These are phyloP conservation scores for Leptographium flavum DNA, from an alignment of 2,329 filamentous ascomycete genomes.

Conservation along the genomic window DNA sequence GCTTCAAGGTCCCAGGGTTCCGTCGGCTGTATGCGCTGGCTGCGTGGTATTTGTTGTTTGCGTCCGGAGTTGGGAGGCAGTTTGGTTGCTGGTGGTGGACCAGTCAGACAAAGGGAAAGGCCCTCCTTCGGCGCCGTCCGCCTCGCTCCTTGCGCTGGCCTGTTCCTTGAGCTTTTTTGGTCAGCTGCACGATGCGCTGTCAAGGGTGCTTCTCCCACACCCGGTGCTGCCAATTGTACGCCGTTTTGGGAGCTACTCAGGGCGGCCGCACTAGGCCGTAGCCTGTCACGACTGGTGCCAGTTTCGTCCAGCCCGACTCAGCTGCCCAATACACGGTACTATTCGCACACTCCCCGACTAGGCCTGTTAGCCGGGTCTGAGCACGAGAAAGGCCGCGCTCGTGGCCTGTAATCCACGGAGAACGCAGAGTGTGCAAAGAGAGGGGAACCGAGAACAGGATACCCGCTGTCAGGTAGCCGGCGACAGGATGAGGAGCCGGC, in stretches of 20 bases:
- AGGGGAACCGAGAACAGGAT: background rate
- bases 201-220: constrained; percentile 1
- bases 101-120: background rate
- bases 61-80: no score
- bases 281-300: background rate
- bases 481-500: background rate
- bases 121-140: background rate
- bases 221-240: background rate
- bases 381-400: no score
- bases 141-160: background rate
- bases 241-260: background rate
- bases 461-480: background rate
- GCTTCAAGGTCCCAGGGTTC: no score
- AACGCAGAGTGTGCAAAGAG: background rate
- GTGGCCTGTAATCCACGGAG: background rate
- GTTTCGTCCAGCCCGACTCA: background rate
- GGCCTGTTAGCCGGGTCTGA: constrained; percentile 1
- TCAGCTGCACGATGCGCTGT: constrained; percentile 12
- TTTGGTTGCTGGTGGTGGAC: background rate
- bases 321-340: no score
- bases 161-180: constrained; percentile 3
- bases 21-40: background rate
- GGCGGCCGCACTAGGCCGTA: background rate
- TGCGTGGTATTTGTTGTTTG: background rate
- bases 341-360: background rate